Percentiles rank a stretch among this genome's conserved stretches.
Conservation (phyloP, 768 basidiomycete species). For the Boletus huronensis region DNA sequence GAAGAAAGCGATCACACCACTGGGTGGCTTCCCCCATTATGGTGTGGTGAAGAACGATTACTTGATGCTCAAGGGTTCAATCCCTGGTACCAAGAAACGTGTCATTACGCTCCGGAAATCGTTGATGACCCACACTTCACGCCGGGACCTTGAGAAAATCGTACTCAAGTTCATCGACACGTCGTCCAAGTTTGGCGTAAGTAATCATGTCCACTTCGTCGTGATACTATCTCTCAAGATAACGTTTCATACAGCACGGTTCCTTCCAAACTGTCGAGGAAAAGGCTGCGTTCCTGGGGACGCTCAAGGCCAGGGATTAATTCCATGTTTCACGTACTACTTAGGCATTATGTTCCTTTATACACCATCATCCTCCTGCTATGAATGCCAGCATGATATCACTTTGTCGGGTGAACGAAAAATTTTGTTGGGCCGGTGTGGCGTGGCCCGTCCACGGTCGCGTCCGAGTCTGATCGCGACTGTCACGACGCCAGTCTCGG, state of each 20-base stretch:
- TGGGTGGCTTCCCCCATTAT: conserved; percentile 99
- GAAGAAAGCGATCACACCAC: conserved; percentile 89
- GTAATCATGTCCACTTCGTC: conserved; percentile 26
- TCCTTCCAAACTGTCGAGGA: conserved; percentile 97
- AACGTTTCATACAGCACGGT: conserved; percentile 60
- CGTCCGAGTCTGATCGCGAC: not conserved
- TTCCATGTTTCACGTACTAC: conserved; percentile 38
- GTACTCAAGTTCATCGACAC: conserved; percentile 99
- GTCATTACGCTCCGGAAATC: conserved; percentile 97
- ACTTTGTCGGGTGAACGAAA: not conserved
- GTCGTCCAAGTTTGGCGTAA: conserved; percentile 93
- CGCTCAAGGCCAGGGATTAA: conserved; percentile 82
- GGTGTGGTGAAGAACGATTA: conserved; percentile 99
- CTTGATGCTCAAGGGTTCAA: conserved; percentile 93
- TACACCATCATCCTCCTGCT: conserved; percentile 37
- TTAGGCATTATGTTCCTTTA: conserved; percentile 36
- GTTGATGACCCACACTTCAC: conserved; percentile 93
- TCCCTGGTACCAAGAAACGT: conserved; percentile 97
- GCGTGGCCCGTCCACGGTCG: not conserved
- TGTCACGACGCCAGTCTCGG: conserved; percentile 41
- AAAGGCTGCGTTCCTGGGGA: conserved; percentile 92
- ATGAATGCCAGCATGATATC: conserved; percentile 34
- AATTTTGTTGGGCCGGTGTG: not conserved
- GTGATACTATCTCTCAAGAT: not conserved
- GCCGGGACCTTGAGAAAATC: conserved; percentile 96